Evolutionary conservation across 148 eudicot genomes (phyloP).

Genomic region (Vaccinium macrocarpon): DNA sequence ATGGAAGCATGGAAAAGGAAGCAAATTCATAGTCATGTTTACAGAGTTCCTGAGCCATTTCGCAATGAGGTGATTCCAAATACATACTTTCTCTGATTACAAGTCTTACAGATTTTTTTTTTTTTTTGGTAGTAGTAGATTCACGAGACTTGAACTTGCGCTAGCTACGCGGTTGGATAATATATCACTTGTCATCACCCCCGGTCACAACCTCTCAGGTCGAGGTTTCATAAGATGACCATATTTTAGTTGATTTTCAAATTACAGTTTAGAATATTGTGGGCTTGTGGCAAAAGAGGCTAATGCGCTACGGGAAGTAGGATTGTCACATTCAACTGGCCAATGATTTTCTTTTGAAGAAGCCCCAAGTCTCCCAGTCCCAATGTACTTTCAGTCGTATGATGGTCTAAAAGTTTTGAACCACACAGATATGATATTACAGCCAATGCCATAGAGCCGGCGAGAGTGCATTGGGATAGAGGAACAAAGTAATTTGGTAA

Average conservation of each 20-base stretch:
- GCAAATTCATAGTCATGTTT: slow-evolving; percentile 74
- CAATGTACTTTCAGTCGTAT: too few species aligned
- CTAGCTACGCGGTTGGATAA: neutral
- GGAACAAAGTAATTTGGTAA: too few species aligned
- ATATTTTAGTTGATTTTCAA: neutral
- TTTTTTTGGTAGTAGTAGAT: neutral
- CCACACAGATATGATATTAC: too few species aligned
- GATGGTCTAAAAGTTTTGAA: too few species aligned
- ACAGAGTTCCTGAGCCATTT: slow-evolving; percentile 65
- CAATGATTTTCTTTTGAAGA: too few species aligned
- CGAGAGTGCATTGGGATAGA: too few species aligned
- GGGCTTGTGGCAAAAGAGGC: too few species aligned
- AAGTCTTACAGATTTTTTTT: neutral
- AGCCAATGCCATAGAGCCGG: too few species aligned
- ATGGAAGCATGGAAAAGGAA: slow-evolving; percentile 69
- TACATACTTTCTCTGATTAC: neutral
- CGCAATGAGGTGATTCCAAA: slow-evolving; percentile 45
- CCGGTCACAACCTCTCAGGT: neutral
- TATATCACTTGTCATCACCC: neutral
- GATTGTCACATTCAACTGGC: too few species aligned
- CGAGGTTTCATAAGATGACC: neutral
- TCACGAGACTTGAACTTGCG: neutral
- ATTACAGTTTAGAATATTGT: neutral
- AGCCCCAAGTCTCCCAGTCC: too few species aligned
- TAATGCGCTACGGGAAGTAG: too few species aligned